These are phyloP conservation scores for Saccharomyces hybrid DNA, from an alignment of 1,139 yeast genomes.

Conservation along the genomic window DNA sequence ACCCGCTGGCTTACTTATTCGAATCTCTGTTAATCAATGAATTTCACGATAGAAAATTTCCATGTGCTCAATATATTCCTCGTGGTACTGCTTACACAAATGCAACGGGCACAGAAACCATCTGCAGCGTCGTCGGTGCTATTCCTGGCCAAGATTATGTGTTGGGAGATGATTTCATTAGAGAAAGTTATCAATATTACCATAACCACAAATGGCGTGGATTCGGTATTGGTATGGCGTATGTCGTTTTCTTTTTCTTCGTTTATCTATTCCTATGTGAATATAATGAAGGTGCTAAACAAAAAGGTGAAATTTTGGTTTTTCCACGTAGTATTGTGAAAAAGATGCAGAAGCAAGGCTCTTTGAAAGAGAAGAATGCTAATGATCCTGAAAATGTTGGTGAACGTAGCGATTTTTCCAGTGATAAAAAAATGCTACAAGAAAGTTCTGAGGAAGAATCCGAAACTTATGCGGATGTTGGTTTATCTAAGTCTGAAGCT, in stretches of 20 bases:
- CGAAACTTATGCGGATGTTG: conserved; percentile 7
- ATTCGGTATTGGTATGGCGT: conserved; percentile 56
- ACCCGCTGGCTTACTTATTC: conserved; percentile 56
- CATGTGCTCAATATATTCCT: conserved; percentile 35
- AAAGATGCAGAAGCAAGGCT: conserved; percentile 28
- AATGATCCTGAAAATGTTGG: conserved; percentile 22
- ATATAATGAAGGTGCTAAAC: conserved; percentile 55
- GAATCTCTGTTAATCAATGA: conserved; percentile 57
- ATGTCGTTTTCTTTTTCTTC: conserved; percentile 45
- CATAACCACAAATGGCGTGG: conserved; percentile 63
- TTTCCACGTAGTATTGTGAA: conserved; percentile 42
- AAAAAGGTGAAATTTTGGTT: conserved; percentile 65
- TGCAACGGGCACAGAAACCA: conserved; percentile 33
- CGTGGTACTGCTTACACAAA: conserved; percentile 34
- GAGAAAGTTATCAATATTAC: conserved; percentile 36
- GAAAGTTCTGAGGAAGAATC: conserved; percentile 8
- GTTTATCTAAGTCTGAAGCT: conserved; percentile 15
- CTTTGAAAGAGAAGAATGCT: conserved; percentile 11
- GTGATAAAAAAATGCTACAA: conserved; percentile 7
- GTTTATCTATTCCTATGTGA: conserved; percentile 51
- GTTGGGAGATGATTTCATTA: conserved; percentile 36
- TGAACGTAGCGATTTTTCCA: conserved; percentile 3
- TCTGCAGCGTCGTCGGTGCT: conserved; percentile 41
- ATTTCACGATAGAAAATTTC: conserved; percentile 40
- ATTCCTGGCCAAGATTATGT: conserved; percentile 32